Evolutionary conservation across 2,329 filamentous ascomycete genomes (phyloP).

Genomic region (Aspergillus novofumigatus): DNA sequence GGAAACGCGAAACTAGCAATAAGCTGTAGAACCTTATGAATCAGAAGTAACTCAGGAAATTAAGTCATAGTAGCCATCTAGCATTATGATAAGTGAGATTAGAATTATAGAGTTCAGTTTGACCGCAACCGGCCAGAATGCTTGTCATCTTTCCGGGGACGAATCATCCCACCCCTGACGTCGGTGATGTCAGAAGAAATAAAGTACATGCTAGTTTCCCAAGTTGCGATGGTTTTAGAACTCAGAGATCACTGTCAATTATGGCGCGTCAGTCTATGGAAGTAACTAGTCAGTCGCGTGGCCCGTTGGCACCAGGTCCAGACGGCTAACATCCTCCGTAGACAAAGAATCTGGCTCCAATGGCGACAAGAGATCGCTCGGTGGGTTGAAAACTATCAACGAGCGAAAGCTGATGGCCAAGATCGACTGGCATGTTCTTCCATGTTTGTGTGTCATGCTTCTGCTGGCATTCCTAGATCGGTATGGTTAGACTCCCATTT

Average conservation of each 20-base stretch:
- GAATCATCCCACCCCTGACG: not conserved
- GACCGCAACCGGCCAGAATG: too few relatives aligned
- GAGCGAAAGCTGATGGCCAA: slow-evolving; percentile 61
- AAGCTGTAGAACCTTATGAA: too few relatives aligned
- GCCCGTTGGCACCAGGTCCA: not conserved
- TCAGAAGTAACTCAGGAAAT: too few relatives aligned
- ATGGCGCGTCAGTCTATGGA: not conserved
- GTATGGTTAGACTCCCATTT: slow-evolving; percentile 14
- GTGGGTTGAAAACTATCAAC: slow-evolving; percentile 21
- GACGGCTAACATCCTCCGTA: not conserved
- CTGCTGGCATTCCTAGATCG: slow-evolving; percentile 59
- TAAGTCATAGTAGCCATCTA: too few relatives aligned
- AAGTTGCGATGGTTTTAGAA: too few relatives aligned
- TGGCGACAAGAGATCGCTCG: not conserved
- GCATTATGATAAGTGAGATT: too few relatives aligned
- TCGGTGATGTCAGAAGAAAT: not conserved
- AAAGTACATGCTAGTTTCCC: not conserved
- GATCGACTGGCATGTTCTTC: slow-evolving; percentile 65
- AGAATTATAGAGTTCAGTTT: too few relatives aligned
- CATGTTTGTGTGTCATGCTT: slow-evolving; percentile 66
- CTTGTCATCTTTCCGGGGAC: not conserved
- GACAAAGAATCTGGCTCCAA: not conserved
- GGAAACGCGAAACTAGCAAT: too few relatives aligned
- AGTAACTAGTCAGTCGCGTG: not conserved
- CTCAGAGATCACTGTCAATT: not conserved